A percentile compares a stretch with the other conserved stretches of the same genome.
Conservation (phyloP, 805 yeast species). For the Henningerozyma blattae region DNA sequence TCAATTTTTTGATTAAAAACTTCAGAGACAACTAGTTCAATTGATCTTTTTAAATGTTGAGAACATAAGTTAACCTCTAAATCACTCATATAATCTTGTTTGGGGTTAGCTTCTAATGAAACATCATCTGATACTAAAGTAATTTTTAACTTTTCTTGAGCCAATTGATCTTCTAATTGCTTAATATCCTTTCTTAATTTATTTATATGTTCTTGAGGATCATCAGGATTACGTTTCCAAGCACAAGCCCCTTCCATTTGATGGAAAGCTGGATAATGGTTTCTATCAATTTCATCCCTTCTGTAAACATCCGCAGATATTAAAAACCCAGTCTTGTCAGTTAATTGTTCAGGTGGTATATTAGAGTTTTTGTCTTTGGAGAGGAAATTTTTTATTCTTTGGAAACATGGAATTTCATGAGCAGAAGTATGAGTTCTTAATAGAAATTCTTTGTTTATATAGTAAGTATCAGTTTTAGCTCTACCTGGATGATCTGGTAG, state of each 20-base stretch:
- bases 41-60: slow-evolving; percentile 70
- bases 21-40: slow-evolving; percentile 72
- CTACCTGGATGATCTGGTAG: slow-evolving; percentile 91
- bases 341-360: not conserved
- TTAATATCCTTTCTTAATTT: slow-evolving; percentile 48
- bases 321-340: slow-evolving; percentile 62
- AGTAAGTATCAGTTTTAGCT: slow-evolving; percentile 85
- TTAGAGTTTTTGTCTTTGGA: slow-evolving; percentile 1
- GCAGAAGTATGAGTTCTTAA: slow-evolving; percentile 95
- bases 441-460: slow-evolving; percentile 58
- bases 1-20: slow-evolving; percentile 44
- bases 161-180: slow-evolving; percentile 39
- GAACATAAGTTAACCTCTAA: slow-evolving; percentile 58
- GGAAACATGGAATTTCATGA: slow-evolving; percentile 82
- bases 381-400: slow-evolving; percentile 37
- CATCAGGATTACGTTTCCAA: slow-evolving; percentile 44
- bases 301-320: slow-evolving; percentile 94
- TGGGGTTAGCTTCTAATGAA: slow-evolving; percentile 56
- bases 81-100: slow-evolving; percentile 64
- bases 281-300: slow-evolving; percentile 87
- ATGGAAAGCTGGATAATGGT: slow-evolving; percentile 95
- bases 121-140: slow-evolving; percentile 66
- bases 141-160: slow-evolving; percentile 32
- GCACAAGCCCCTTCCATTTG: slow-evolving; percentile 94
- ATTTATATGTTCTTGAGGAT: slow-evolving; percentile 24